A percentile compares a stretch with the other conserved stretches of the same genome.
Conservation (phyloP, 495 filamentous ascomycete genomes). For the Lophiostoma macrostomum region DNA sequence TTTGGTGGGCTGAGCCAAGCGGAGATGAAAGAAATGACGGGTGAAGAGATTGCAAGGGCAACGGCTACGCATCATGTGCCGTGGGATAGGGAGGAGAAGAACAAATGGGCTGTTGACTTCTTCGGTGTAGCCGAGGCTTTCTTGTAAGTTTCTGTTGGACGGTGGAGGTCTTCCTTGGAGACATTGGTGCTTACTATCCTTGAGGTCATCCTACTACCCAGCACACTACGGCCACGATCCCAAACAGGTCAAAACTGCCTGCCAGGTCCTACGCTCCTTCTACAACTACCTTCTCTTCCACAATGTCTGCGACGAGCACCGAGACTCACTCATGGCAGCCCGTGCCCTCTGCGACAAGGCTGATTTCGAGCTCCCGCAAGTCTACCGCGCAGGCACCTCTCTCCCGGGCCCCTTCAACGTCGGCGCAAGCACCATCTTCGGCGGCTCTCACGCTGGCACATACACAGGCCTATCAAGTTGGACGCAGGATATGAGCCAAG, state of each 20-base stretch:
- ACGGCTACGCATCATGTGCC: conserved; percentile 58
- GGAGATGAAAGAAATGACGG: conserved; percentile 52
- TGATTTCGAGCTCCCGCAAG: conserved; percentile 60
- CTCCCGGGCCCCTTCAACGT: conserved; percentile 75
- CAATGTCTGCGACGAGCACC: conserved; percentile 80
- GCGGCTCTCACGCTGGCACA: conserved; percentile 46
- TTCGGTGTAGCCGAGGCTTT: conserved; percentile 72
- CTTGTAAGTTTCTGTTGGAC: conserved; percentile 52
- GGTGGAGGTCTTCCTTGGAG: background rate
- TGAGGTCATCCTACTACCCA: conserved; percentile 48
- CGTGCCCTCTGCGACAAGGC: conserved; percentile 65
- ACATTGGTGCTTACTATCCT: conserved; percentile 4
- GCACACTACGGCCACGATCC: conserved; percentile 41
- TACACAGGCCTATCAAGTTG: conserved; percentile 40
- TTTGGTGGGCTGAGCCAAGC: conserved; percentile 61
- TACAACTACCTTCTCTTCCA: conserved; percentile 83
- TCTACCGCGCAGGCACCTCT: conserved; percentile 45
- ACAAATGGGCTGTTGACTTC: conserved; percentile 77
- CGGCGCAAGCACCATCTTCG: conserved; percentile 60
- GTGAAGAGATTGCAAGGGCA: conserved; percentile 60
- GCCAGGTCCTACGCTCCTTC: conserved; percentile 74
- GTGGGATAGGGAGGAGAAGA: conserved; percentile 40
- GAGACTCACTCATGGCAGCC: conserved; percentile 61
- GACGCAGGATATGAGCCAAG: conserved; percentile 33
- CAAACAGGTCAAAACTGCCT: conserved; percentile 49